Evolutionary conservation across 371 early-diverging fungal species (phyloP), one percentile per base, ranked within the genome.

Genomic region (Rhizopus microsporus): DNA sequence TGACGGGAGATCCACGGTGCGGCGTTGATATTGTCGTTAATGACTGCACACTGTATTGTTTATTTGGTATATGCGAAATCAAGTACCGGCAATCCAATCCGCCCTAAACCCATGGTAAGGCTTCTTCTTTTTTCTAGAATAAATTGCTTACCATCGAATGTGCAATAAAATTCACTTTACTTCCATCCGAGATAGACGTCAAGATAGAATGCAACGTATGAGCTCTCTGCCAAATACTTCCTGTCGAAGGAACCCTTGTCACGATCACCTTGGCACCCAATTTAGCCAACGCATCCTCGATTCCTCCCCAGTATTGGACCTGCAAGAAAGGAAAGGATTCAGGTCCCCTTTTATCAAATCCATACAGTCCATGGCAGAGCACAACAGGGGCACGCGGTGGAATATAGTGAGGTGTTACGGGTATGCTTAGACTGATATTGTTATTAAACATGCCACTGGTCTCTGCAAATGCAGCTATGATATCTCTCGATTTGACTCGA

Each of bases 11-110:
- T 3, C 96, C 96, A 30, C 93, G 83, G 71, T 96, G 96, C 16
- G 96, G 96, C 7, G 96, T 94, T 10, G 88, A 89, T n/a, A 96
- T 80, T 1, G 95, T 94, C 0, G 95, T 93, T 33, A 96, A 67
- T 4, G 93, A 89, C 38, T 74, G 74, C 5, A 95, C 88, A 7
- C 71, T 47, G 59, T 88, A 93, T 35, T 75, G 65, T 35, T 78
- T 75, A 42, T 86, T 75, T 2, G 76, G 76, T 17, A 93, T 71
- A 67, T 92, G 91, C 7, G 91, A 74, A 45, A 93, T 84, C 49
- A 96, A 74, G 72, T 92, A 93, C 51, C 95, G 84, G 38, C 89
- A 87, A 69, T 96, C 95, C 31, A 95, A 82, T 7, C 96, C 96
- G 23, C 94, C 94, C 84, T 81, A 65, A 13, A n/a, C 29, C 7